Conservation (phyloP, 225 moss, liverwort and hornwort genomes). For the Pseudisothecium myosuroides region DNA sequence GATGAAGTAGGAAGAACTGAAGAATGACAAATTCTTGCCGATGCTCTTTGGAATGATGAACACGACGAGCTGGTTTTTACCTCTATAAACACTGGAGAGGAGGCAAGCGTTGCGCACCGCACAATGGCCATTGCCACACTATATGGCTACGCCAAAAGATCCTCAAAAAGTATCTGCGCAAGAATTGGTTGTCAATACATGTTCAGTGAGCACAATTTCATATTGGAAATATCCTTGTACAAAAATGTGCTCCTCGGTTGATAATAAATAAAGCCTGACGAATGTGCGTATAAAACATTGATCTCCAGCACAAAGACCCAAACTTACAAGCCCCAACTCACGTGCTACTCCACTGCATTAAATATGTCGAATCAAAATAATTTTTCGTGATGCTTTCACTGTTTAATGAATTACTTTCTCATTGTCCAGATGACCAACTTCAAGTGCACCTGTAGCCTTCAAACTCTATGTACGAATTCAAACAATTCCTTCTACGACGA, state of each 20-base stretch:
- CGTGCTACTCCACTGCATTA: background rate
- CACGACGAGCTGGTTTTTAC: background rate
- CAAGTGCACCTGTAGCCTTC: background rate
- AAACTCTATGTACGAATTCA: background rate
- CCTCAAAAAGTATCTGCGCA: conserved; percentile 1
- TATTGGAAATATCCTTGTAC: background rate
- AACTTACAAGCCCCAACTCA: background rate
- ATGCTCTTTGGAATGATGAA: background rate
- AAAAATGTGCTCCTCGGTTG: background rate
- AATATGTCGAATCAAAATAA: background rate
- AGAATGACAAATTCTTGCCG: background rate
- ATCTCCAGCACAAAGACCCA: background rate
- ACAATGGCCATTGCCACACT: conserved; percentile 14
- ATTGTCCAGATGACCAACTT: background rate
- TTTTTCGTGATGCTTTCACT: background rate
- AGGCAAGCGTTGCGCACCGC: background rate
- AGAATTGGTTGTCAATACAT: background rate
- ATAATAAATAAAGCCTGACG: background rate
- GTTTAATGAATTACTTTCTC: background rate
- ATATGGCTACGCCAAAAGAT: background rate
- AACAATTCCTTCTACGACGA: background rate
- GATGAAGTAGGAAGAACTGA: background rate
- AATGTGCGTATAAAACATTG: background rate
- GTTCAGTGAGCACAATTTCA: background rate
- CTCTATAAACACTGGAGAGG: background rate